Evolutionary conservation across 306 rosid genomes (phyloP).

Genomic region (Albizia julibrissin): DNA sequence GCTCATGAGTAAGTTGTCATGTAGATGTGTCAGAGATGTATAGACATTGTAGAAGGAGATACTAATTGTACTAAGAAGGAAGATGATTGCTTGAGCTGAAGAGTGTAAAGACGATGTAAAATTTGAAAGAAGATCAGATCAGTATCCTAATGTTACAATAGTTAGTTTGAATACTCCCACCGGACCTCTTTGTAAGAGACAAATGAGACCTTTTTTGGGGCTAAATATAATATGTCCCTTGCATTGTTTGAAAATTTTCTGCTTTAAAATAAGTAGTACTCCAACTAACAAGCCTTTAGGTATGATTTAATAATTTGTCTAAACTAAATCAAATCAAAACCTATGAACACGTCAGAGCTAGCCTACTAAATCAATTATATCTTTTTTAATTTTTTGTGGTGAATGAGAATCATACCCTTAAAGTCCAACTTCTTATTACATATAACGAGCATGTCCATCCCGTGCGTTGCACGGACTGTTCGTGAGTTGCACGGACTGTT

Average conservation of each 20-base stretch:
- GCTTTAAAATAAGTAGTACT: neutral
- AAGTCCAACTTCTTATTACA: neutral
- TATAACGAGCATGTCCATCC: too few species aligned
- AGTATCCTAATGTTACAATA: conserved; percentile 10
- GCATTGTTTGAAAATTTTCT: neutral
- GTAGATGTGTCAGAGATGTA: conserved; percentile 40
- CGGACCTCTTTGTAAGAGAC: neutral
- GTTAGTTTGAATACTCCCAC: neutral
- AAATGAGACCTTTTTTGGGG: neutral
- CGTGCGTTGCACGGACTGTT: too few species aligned
- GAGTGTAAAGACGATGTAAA: conserved; percentile 46
- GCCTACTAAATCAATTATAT: neutral
- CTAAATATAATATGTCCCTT: neutral
- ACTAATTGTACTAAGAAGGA: conserved; percentile 38
- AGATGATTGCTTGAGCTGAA: conserved; percentile 37
- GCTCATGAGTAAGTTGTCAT: conserved; percentile 28
- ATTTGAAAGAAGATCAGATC: conserved; percentile 18
- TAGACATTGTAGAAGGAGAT: conserved; percentile 54
- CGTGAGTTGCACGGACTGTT: too few species aligned
- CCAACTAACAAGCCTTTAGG: neutral
- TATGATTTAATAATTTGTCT: neutral
- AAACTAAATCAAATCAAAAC: neutral
- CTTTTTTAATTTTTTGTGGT: neutral
- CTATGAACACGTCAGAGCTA: neutral
- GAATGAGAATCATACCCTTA: neutral